Evolutionary conservation across 2,329 filamentous ascomycete genomes (phyloP), one percentile per base, ranked within the genome.

Genomic region (Emmonsiellopsis sp.): DNA sequence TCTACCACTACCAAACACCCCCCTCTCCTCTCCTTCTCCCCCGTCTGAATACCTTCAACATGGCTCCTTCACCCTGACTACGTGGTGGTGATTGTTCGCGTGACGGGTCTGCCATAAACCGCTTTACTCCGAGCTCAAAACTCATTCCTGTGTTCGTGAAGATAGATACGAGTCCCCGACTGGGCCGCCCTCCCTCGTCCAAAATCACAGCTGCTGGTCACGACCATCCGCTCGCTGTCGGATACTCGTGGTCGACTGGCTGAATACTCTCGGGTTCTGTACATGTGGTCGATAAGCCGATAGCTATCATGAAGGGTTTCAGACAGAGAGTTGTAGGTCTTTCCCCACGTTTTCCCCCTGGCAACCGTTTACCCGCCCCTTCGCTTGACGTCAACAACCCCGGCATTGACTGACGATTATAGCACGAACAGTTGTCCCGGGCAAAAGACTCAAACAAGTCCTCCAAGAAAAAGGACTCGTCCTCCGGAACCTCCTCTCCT

Each of bases 251-350:
- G 53, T 55, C 47, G 55, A 52, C 38, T 55, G 53, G 50, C 32
- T 52, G 49, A 35, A 38, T 26, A 45, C 38, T 34, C 16, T 52
- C 26, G 47, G 31, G 49, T 37, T 45, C 48, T 42, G 50, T 58
- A 54, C 53, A 58, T 58, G 57, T 47, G 51, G 66, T 58, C 62
- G 55, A 60, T 59, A 61, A 57, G 58, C 59, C 62, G 63, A 57
- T 56, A 55, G 73, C 73, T 74, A 87, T 80, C 75, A 96, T 97
- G 92, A 96, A 95, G 79, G 87, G 89, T 72, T 95, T 97, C 75
- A 87, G 90, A 76, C 89, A 95, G 80, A 89, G 88, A 86, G 90
- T 96, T 80, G 90, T 95, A 83, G 80, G 88, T 83, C 60, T 57
- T 51, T 55, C 60, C 57, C 61, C 60, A 61, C 55, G 58, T 62